These are phyloP conservation scores for Solanum raphanifolium DNA, from an alignment of 257 asterid genomes.

Conservation along the genomic window DNA sequence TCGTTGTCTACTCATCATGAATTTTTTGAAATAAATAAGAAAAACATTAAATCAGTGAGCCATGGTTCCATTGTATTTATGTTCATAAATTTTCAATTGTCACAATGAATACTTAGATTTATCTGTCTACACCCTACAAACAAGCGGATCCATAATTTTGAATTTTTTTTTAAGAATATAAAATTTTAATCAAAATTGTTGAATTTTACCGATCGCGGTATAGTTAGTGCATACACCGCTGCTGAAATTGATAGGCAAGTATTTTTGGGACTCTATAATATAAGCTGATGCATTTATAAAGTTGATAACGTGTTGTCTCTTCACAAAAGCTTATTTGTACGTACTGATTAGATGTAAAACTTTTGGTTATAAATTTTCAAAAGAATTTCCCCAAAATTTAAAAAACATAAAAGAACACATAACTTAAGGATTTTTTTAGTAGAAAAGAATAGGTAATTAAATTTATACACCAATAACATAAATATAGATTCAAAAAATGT, in stretches of 20 bases:
- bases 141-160: not conserved
- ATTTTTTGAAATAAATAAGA: not conserved
- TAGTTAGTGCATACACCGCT: not conserved
- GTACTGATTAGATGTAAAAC: not conserved
- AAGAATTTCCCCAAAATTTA: not conserved
- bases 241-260: not conserved
- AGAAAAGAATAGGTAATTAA: not conserved
- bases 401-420: not conserved
- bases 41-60: not conserved
- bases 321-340: not conserved
- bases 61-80: not conserved
- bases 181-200: no score
- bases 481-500: not conserved
- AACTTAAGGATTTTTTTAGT: not conserved
- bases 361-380: not conserved
- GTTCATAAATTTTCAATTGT: not conserved
- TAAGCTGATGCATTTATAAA: not conserved
- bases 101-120: not conserved
- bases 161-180: not conserved
- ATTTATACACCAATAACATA: not conserved
- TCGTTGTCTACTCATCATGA: not conserved
- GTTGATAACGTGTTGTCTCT: not conserved
- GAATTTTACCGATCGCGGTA: no score
- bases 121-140: not conserved
- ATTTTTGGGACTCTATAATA: not conserved